Evolutionary conservation across 1,284 basidiomycete species (phyloP).

Genomic region (Meira miltonrushii): DNA sequence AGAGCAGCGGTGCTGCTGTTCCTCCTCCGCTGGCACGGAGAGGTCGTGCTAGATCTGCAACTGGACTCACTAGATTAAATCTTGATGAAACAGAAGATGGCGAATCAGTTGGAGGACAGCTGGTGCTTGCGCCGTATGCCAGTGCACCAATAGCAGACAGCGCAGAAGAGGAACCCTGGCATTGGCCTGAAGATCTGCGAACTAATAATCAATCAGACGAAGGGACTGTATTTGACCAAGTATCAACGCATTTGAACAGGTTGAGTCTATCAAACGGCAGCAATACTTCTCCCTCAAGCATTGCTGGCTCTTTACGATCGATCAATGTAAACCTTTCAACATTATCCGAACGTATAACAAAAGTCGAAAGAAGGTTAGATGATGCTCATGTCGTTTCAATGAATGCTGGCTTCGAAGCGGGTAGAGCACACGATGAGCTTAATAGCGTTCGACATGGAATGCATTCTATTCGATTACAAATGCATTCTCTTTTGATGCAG

Average conservation of each 20-base stretch:
- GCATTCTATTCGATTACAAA: slow-evolving; percentile 33
- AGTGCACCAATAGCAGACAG: too few species aligned
- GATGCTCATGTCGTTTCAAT: slow-evolving; percentile 27
- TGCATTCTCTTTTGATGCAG: slow-evolving; percentile 20
- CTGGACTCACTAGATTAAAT: too few species aligned
- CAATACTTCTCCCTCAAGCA: slow-evolving; percentile 8
- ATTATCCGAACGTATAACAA: not conserved
- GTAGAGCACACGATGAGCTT: slow-evolving; percentile 31
- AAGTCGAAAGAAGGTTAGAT: slow-evolving; percentile 25
- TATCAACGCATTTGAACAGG: not conserved
- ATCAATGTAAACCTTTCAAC: slow-evolving; percentile 7
- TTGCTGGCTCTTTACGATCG: slow-evolving; percentile 8
- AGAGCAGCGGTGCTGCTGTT: too few species aligned
- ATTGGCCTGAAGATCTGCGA: not conserved
- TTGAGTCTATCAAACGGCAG: not conserved
- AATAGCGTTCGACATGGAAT: slow-evolving; percentile 27
- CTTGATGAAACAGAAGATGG: too few species aligned
- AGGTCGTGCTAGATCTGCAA: too few species aligned
- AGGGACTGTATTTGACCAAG: not conserved
- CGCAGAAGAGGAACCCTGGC: not conserved
- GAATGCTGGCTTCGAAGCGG: slow-evolving; percentile 27
- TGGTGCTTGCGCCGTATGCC: too few species aligned
- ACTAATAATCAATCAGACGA: too few species aligned
- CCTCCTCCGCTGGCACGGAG: too few species aligned
- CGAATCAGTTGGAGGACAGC: too few species aligned